Conservation (phyloP, 2,329 filamentous ascomycete genomes). For the Capronia epimyces region DNA sequence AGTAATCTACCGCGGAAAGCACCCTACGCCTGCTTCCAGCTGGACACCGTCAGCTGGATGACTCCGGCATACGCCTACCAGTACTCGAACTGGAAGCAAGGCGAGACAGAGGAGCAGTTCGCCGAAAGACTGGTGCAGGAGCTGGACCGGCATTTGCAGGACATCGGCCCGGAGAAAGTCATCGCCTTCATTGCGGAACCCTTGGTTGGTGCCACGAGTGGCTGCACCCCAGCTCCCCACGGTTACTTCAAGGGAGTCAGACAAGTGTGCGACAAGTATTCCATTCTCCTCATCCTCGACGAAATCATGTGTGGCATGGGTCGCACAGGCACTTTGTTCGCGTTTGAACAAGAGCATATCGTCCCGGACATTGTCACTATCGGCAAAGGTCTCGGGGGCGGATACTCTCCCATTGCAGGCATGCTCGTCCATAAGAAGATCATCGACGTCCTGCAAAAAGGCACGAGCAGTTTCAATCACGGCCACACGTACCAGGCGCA, state of each 20-base stretch:
- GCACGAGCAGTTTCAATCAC: constrained; percentile 49
- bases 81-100: constrained; percentile 34
- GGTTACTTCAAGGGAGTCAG: constrained; percentile 54
- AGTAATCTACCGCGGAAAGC: constrained; percentile 34
- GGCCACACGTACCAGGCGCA: constrained; percentile 57
- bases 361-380: constrained; percentile 56
- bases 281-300: constrained; percentile 70
- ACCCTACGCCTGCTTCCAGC: constrained; percentile 32
- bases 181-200: constrained; percentile 50
- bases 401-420: constrained; percentile 52
- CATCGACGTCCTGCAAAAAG: constrained; percentile 45
- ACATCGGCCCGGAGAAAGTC: constrained; percentile 44
- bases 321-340: constrained; percentile 41
- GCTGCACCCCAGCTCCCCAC: constrained; percentile 47
- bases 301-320: constrained; percentile 56
- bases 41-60: constrained; percentile 25
- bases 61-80: constrained; percentile 35
- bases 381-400: constrained; percentile 56
- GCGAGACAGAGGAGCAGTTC: constrained; percentile 41
- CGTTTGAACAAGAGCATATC: constrained; percentile 33
- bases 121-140: constrained; percentile 40
- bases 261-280: constrained; percentile 55
- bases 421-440: constrained; percentile 49
- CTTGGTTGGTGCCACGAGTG: constrained; percentile 47
- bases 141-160: constrained; percentile 46